Evolutionary conservation across 306 rosid genomes (phyloP).

Genomic region (Dryas octopetala): DNA sequence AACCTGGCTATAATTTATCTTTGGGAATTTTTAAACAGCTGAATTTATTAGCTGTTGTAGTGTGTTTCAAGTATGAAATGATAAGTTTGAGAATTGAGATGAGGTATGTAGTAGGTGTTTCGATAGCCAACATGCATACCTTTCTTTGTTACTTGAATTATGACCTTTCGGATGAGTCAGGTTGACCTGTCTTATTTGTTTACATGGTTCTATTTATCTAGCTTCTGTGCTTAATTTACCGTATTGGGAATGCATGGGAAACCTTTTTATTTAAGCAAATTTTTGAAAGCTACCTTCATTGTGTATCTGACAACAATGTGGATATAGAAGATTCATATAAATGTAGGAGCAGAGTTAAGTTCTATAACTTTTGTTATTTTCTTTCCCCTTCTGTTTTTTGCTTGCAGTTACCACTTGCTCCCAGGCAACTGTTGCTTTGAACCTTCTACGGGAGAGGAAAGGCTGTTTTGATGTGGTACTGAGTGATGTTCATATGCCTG

Average conservation of each 20-base stretch:
- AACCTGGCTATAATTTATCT: no score
- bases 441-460: slow-evolving; percentile 45
- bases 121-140: neutral
- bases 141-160: no score
- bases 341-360: neutral
- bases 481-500: slow-evolving; percentile 65
- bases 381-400: neutral
- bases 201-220: neutral
- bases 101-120: neutral
- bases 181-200: no score
- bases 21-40: no score
- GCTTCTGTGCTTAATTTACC: neutral
- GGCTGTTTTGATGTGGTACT: slow-evolving; percentile 51
- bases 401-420: slow-evolving; percentile 48
- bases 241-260: neutral
- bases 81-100: neutral
- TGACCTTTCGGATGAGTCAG: no score
- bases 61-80: no score
- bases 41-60: no score
- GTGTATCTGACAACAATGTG: neutral
- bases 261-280: neutral
- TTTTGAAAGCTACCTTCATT: no score
- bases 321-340: neutral
- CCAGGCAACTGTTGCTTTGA: slow-evolving; percentile 42
- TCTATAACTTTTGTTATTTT: slow-evolving; percentile 5